Conservation (phyloP, 2,329 filamentous ascomycete genomes). For the Phoma sp. region DNA sequence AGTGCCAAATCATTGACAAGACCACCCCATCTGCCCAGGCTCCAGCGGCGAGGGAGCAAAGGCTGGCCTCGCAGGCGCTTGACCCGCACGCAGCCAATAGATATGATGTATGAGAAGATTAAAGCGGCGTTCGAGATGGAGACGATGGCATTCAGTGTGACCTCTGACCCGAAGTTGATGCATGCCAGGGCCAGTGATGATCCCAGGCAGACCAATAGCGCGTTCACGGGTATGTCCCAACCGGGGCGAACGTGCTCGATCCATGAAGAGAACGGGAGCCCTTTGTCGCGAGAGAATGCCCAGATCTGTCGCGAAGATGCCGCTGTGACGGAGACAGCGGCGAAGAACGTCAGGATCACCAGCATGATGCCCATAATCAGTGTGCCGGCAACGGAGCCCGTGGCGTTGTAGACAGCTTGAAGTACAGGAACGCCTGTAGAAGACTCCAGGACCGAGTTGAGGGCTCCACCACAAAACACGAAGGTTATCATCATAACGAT, state of each 20-base stretch:
- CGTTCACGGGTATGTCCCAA: constrained; percentile 42
- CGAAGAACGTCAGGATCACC: constrained; percentile 31
- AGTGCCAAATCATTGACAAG: constrained; percentile 46
- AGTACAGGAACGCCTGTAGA: constrained; percentile 28
- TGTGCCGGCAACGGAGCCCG: constrained; percentile 28
- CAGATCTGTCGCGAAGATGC: constrained; percentile 36
- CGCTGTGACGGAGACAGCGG: constrained; percentile 45
- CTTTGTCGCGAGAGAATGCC: constrained; percentile 29
- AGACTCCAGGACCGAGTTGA: constrained; percentile 20
- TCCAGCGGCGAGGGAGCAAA: constrained; percentile 42
- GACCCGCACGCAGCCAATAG: constrained; percentile 38
- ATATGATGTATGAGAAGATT: constrained; percentile 42
- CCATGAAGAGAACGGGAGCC: constrained; percentile 32
- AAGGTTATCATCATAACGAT: constrained; percentile 46
- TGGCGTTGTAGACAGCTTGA: constrained; percentile 35
- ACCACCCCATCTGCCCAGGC: constrained; percentile 46
- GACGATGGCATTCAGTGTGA: constrained; percentile 50
- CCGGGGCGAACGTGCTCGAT: constrained; percentile 28
- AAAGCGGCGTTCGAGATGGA: constrained; percentile 40
- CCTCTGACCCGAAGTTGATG: constrained; percentile 53
- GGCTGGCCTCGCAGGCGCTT: constrained; percentile 31
- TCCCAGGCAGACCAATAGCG: constrained; percentile 44
- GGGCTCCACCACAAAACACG: constrained; percentile 43
- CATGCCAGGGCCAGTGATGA: constrained; percentile 44
- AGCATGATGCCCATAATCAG: constrained; percentile 35